A percentile compares a stretch with the other conserved stretches of the same genome.
These are phyloP conservation scores for Phaseolus lunatus DNA, from an alignment of 306 rosid genomes.

Conservation along the genomic window DNA sequence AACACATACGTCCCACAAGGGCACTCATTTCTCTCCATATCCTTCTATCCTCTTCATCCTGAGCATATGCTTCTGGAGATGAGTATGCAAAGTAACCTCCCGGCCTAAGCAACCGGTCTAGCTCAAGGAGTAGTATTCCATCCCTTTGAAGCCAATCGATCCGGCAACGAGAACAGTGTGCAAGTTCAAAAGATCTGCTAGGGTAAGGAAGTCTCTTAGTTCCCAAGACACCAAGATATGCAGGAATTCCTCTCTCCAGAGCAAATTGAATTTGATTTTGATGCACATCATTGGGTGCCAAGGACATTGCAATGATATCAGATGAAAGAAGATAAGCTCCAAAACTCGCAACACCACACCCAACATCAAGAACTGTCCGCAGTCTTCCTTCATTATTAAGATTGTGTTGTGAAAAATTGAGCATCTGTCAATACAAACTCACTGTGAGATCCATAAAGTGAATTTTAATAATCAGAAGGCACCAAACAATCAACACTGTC, in stretches of 20 bases:
- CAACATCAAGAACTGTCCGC: constrained; percentile 54
- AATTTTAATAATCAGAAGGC: constrained; percentile 22
- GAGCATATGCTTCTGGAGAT: constrained; percentile 58
- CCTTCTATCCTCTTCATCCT: constrained; percentile 54
- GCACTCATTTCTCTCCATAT: constrained; percentile 59
- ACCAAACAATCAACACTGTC: constrained; percentile 32
- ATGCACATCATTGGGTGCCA: constrained; percentile 59
- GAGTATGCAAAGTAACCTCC: constrained; percentile 59
- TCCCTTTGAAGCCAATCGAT: constrained; percentile 58
- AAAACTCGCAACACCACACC: constrained; percentile 56
- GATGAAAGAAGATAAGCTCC: constrained; percentile 52
- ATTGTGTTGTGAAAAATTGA: constrained; percentile 45
- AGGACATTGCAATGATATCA: constrained; percentile 56
- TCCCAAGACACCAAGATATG: constrained; percentile 56
- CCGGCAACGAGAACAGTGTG: constrained; percentile 54
- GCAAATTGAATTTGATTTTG: constrained; percentile 59
- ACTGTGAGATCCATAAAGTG: constrained; percentile 24
- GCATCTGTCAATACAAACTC: constrained; percentile 48
- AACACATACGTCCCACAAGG: constrained; percentile 54
- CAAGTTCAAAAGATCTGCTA: constrained; percentile 57
- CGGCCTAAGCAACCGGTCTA: constrained; percentile 53
- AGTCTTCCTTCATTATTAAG: constrained; percentile 53
- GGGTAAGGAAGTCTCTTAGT: constrained; percentile 59
- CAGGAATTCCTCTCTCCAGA: constrained; percentile 57
- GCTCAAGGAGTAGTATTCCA: constrained; percentile 54